A percentile compares a stretch with the other conserved stretches of the same genome.
phyloP scores from a whole-genome alignment of 2,329 filamentous ascomycete species.

The Colletotrichum plurivorum region DNA sequence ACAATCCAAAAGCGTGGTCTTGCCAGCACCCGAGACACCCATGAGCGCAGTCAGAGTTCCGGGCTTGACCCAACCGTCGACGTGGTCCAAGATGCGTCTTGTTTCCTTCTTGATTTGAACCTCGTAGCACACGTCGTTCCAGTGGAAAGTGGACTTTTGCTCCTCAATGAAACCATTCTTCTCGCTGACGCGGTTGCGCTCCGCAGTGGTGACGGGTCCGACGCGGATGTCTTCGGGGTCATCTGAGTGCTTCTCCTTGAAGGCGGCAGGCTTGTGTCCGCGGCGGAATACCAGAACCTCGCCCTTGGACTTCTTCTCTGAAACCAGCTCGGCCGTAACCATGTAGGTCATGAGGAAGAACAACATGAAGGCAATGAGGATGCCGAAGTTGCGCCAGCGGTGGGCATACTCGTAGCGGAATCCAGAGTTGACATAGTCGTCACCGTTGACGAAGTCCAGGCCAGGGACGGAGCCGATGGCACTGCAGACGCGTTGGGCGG shows the following conservation, averaged over 20 bases:
- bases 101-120: slow-evolving; percentile 83
- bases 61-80: slow-evolving; percentile 95
- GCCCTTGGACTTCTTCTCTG: slow-evolving; percentile 79
- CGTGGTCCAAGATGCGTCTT: slow-evolving; percentile 84
- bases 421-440: slow-evolving; percentile 66
- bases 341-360: slow-evolving; percentile 75
- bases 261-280: slow-evolving; percentile 72
- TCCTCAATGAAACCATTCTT: slow-evolving; percentile 59
- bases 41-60: slow-evolving; percentile 91
- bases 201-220: slow-evolving; percentile 64
- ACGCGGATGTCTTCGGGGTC: slow-evolving; percentile 69
- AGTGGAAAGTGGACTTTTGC: slow-evolving; percentile 86
- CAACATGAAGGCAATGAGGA: slow-evolving; percentile 75
- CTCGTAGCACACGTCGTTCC: slow-evolving; percentile 85
- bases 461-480: slow-evolving; percentile 72
- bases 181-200: slow-evolving; percentile 52
- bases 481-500: slow-evolving; percentile 67
- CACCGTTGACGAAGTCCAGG: slow-evolving; percentile 66
- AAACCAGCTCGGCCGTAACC: slow-evolving; percentile 75
- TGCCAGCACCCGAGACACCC: slow-evolving; percentile 94
- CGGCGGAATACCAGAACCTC: slow-evolving; percentile 83
- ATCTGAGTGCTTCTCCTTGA: slow-evolving; percentile 73
- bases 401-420: slow-evolving; percentile 72
- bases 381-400: slow-evolving; percentile 80
- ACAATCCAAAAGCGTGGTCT: slow-evolving; percentile 90